phyloP scores from a whole-genome alignment of 345 rosid species.

The Hibiscus mutabilis region DNA sequence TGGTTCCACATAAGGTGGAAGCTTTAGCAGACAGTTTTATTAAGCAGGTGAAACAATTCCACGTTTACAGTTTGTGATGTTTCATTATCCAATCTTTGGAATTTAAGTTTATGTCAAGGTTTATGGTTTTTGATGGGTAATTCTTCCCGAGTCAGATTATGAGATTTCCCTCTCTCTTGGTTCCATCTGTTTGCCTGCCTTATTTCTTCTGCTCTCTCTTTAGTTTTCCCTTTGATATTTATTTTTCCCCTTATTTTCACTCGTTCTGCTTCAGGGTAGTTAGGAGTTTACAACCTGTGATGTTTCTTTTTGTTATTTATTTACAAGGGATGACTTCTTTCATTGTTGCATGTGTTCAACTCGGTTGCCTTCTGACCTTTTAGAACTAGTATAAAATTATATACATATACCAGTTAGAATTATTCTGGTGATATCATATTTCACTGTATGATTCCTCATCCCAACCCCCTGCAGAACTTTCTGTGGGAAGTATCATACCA shows the following conservation, averaged over 20 bases:
- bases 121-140: neutral
- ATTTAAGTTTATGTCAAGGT: neutral
- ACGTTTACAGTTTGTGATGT: neutral
- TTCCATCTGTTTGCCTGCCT: neutral
- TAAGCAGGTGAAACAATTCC: conserved; percentile 50
- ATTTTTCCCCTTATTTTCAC: neutral
- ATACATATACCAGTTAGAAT: neutral
- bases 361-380: neutral
- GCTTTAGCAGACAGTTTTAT: conserved; percentile 50
- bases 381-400: neutral
- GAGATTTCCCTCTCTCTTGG: too few species aligned
- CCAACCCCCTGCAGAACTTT: neutral
- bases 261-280: neutral
- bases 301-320: neutral
- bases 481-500: neutral
- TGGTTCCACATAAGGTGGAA: conserved; percentile 73
- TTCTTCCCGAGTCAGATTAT: neutral
- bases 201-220: neutral
- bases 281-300: neutral
- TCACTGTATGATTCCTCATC: neutral
- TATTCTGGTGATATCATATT: neutral
- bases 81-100: neutral
- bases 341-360: neutral
- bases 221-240: neutral
- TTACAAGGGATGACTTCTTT: neutral